These are phyloP conservation scores for Claviceps monticola DNA, from an alignment of 2,329 filamentous ascomycete species.

Conservation along the genomic window DNA sequence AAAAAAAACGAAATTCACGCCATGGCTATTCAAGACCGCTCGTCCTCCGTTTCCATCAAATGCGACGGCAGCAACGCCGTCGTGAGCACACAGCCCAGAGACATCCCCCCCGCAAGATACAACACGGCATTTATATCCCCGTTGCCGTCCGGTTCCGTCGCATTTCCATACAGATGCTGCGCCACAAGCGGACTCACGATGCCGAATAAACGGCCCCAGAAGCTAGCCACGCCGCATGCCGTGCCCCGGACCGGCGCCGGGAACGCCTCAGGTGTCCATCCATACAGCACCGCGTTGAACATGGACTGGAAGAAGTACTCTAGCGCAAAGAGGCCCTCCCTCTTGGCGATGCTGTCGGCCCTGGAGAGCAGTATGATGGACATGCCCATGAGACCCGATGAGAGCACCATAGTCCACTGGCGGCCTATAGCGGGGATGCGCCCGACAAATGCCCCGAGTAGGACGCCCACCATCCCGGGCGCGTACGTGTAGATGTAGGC, in stretches of 20 bases:
- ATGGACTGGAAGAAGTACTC: slow-evolving; percentile 32
- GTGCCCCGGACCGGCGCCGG: slow-evolving; percentile 40
- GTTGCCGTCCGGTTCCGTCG: slow-evolving; percentile 12
- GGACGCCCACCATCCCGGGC: slow-evolving; percentile 35
- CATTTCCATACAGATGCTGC: slow-evolving; percentile 25
- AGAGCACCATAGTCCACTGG: slow-evolving; percentile 30
- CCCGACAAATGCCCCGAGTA: slow-evolving; percentile 29
- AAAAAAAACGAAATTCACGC: background rate
- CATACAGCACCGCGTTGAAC: slow-evolving; percentile 23
- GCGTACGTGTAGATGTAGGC: slow-evolving; percentile 41
- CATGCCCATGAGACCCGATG: slow-evolving; percentile 28
- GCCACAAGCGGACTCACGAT: slow-evolving; percentile 44
- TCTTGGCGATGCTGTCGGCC: slow-evolving; percentile 23
- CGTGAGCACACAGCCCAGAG: slow-evolving; percentile 35
- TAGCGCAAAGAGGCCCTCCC: slow-evolving; percentile 25
- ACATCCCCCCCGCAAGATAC: slow-evolving; percentile 42
- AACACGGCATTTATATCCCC: slow-evolving; percentile 34
- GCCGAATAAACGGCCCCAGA: slow-evolving; percentile 43
- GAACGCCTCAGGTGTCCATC: slow-evolving; percentile 43
- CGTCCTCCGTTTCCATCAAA: slow-evolving; percentile 21
- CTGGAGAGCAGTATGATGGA: slow-evolving; percentile 32
- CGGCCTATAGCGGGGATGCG: slow-evolving; percentile 24
- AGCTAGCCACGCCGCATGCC: slow-evolving; percentile 41
- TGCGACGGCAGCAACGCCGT: slow-evolving; percentile 32
- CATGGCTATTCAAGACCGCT: slow-evolving; percentile 7